Evolutionary conservation across 176 grass and related monocot species (phyloP).

Genomic region (Triticum timopheevii): DNA sequence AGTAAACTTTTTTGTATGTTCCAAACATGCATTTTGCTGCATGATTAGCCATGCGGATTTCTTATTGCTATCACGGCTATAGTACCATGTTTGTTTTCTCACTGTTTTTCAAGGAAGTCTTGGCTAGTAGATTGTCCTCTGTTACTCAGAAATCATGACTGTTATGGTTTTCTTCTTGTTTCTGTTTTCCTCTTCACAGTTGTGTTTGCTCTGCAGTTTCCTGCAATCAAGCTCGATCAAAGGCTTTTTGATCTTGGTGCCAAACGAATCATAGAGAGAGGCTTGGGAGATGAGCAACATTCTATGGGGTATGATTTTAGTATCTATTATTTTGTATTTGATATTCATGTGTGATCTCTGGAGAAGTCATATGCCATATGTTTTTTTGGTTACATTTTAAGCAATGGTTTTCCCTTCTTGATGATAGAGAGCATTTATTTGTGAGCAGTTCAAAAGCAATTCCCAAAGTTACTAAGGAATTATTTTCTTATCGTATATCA

Average conservation of each 20-base stretch:
- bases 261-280: conserved; percentile 63
- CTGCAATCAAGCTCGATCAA: conserved; percentile 81
- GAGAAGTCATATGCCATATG: neutral
- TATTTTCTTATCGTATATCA: conserved; percentile 20
- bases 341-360: neutral
- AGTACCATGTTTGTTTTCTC: neutral
- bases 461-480: neutral
- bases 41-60: neutral
- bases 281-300: conserved; percentile 85
- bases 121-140: neutral
- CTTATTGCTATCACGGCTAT: neutral
- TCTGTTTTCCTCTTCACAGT: conserved; percentile 16
- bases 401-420: neutral
- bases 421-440: neutral
- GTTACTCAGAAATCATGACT: neutral
- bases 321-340: neutral
- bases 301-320: conserved; percentile 64
- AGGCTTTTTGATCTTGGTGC: conserved; percentile 80
- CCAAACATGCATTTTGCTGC: neutral
- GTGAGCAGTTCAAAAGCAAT: neutral
- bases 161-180: neutral
- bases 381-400: neutral
- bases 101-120: neutral
- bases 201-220: conserved; percentile 45
- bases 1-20: conserved; percentile 5